phyloP scores from a whole-genome alignment of 345 rosid species.

The Pugionium dolabratum region DNA sequence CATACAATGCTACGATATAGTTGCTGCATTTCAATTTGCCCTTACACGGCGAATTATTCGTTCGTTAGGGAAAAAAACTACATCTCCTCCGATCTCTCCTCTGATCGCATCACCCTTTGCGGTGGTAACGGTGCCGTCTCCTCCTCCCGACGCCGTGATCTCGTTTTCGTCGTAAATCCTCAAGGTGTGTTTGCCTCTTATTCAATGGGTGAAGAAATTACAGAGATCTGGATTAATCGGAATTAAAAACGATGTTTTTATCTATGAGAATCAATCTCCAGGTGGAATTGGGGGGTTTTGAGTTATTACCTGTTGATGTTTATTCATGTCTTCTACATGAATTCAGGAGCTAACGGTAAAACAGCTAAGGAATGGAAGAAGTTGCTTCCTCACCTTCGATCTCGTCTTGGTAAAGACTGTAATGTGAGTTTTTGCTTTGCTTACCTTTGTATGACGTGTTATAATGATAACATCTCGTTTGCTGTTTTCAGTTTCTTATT shows the following conservation, averaged over 20 bases:
- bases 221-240: not conserved
- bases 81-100: constrained; percentile 54
- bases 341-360: constrained; percentile 87
- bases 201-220: not conserved
- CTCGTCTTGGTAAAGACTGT: constrained; percentile 70
- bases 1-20: constrained; percentile 42
- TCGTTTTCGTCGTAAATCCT: constrained; percentile 92
- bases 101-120: constrained; percentile 40
- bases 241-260: constrained; percentile 13
- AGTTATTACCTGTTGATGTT: constrained; percentile 2
- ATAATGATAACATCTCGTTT: not conserved
- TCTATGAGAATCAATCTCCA: constrained; percentile 3
- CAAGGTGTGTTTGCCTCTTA: constrained; percentile 51
- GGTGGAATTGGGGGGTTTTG: not conserved
- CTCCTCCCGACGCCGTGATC: constrained; percentile 71
- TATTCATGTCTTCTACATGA: not conserved
- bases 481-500: not conserved
- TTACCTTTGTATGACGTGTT: constrained; percentile 11
- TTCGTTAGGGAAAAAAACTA: constrained; percentile 25
- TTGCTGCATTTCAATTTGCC: constrained; percentile 33
- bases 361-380: constrained; percentile 92
- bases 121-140: constrained; percentile 35
- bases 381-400: constrained; percentile 75
- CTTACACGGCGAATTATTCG: constrained; percentile 43
- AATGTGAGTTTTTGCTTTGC: constrained; percentile 54